Base-by-base conservation (phyloP, 140 eudicot species). In the Anethum foeniculum region DNA sequence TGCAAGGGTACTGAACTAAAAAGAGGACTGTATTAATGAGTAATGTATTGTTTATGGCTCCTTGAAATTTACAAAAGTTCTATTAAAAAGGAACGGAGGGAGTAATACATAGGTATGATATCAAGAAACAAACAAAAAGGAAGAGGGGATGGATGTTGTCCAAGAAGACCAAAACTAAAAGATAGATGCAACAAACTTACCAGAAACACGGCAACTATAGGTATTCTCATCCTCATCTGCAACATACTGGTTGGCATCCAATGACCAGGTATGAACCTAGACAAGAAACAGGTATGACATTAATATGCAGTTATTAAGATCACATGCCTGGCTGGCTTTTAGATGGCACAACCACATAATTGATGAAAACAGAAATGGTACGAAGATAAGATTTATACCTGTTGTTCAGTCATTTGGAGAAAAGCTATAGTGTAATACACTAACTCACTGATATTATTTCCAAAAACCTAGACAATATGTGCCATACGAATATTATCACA, bases 191-290 rank as follows among this genome's bases (percentile, higher is more conserved):
- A 52, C 69, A 19, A 41, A 75, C 85, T 82, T 87, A 93, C 99
- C 99, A 83, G 97, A 92, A 81, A 91, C 95, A 47, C 99, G 99
- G 78, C 99, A 95, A 43, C 94, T 92, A 44, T 87, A 95, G 79
- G 93, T 87, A 81, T 93, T 93, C 32, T 95, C 97, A 83, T 95
- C 99, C 88, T 95, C 99, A 86, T 95, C 99, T 54, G 99, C 91
- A 81, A 95, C 93, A 87, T 89, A 95, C 51, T 92, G 97, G 80
- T 95, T 95, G 54, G 97, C 97, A 90, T 95, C 99, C 73, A 91
- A 32, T 77, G 99, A 89, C 99, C 99, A 95, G 49, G 90, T 85
- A 82, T 92, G 97, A 71, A 86, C 88, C 99, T 95, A 84, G 73
- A 80, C 73, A 36, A 15, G 83, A 56, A 58, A 5, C 75, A 65